Evolutionary conservation across 768 basidiomycete species (phyloP), one percentile per base, ranked within the genome.

Genomic region (Grammothele lineata): DNA sequence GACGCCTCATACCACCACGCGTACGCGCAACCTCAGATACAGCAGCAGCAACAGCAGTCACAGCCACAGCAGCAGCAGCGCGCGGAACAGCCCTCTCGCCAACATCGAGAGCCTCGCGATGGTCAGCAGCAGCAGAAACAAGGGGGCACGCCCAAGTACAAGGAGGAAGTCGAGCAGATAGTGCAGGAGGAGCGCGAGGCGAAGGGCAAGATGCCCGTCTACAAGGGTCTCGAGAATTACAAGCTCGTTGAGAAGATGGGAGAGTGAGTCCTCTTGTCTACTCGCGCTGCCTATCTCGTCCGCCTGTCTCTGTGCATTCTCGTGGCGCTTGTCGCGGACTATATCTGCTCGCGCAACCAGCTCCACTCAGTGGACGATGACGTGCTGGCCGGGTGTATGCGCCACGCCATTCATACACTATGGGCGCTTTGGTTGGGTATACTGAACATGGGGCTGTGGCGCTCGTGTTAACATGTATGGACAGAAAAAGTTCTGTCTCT

Each of bases 171-270:
- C 17, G 81, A 89, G 60, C 69, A 76, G 48, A 82, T 90, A 51
- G 81, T 88, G 30, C 72, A 83, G 52, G 85, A 92, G 60, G 88
- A 89, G 60, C 77, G 82, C 27, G 76, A 84, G 58, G 73, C 78
- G 35, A 85, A 81, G 65, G 70, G 73, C 33, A 87, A 80, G 67
- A 81, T 95, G 85, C 93, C 93, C n/a, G 60, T 65, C 1, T 88
- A 94, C 70, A 81, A 80, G 59, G 94, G 91, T 14, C 79, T 93
- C 22, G 91, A 93, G 63, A 77, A 79, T 54, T 93, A 78, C 64
- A 77, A 74, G 51, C 74, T 93, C 15, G 40, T 87, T 6, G 81
- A 85, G 43, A 92, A 91, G 75, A 93, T 92, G 91, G 92, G 91
- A 73, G 91, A 93, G 91, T 93, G 53, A 66, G 91, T 85, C 30